These are phyloP conservation scores for Eucalyptus regnans DNA, from an alignment of 345 rosid species.

Conservation along the genomic window DNA sequence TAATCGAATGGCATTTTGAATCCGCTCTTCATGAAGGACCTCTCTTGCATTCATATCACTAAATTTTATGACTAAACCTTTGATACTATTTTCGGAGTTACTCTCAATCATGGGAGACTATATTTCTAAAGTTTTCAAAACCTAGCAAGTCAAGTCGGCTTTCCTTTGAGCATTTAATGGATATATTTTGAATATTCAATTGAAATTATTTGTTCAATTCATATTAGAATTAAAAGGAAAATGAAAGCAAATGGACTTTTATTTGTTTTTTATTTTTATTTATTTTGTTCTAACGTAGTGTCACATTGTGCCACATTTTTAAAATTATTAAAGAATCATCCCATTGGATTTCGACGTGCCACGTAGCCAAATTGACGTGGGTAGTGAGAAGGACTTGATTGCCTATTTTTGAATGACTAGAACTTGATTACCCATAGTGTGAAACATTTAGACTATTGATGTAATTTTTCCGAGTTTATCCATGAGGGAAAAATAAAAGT, in stretches of 20 bases:
- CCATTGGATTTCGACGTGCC: not conserved
- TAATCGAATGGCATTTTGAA: not conserved
- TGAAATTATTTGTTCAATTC: not conserved
- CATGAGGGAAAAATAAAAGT: not conserved
- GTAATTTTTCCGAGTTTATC: not conserved
- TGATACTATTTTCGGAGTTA: not conserved
- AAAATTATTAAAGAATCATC: not conserved
- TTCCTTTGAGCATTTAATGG: not conserved
- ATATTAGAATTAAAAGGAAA: not conserved
- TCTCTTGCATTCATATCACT: not conserved
- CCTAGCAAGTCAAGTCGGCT: not conserved
- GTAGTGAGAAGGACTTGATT: not conserved
- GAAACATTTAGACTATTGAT: not conserved
- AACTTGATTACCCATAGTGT: not conserved
- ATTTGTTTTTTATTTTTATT: not conserved
- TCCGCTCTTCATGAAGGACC: not conserved
- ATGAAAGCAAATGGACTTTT: not conserved
- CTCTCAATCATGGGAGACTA: not conserved
- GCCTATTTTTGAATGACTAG: not conserved
- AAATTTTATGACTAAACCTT: not conserved
- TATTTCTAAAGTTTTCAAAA: not conserved
- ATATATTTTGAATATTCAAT: not conserved
- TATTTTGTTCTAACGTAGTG: not conserved
- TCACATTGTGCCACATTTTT: not conserved
- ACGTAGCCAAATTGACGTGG: not conserved